Conservation (phyloP, 2,329 filamentous ascomycete genomes). For the Fusarium nanum region DNA sequence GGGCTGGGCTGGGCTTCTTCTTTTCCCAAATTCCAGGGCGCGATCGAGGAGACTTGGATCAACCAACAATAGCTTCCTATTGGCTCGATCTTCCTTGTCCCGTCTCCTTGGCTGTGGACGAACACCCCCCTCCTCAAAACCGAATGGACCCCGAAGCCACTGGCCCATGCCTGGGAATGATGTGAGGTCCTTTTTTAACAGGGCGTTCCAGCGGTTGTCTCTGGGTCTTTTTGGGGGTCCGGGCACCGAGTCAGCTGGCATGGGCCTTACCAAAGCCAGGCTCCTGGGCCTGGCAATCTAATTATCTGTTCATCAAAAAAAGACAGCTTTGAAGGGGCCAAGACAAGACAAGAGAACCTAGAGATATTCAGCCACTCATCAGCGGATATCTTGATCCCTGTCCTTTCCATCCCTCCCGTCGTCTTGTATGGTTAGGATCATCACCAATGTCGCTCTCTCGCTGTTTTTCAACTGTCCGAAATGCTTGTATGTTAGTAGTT, state of each 20-base stretch:
- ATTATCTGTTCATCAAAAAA: neutral
- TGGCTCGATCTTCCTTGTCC: constrained; percentile 32
- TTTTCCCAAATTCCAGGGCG: neutral
- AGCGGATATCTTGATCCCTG: constrained; percentile 11
- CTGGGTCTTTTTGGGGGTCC: constrained; percentile 28
- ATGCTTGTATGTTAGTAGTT: neutral
- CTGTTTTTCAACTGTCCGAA: constrained; percentile 16
- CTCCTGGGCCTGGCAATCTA: constrained; percentile 41
- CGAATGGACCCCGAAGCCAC: constrained; percentile 23
- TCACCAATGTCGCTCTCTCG: constrained; percentile 22
- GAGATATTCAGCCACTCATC: constrained; percentile 22
- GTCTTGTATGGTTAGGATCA: constrained; percentile 14
- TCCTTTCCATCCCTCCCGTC: neutral
- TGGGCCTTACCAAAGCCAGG: constrained; percentile 44
- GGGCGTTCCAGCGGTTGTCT: constrained; percentile 16
- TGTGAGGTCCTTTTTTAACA: neutral
- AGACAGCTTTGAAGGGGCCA: neutral
- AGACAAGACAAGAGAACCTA: neutral
- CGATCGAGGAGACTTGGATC: constrained; percentile 1
- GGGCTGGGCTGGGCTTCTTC: neutral
- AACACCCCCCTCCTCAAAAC: constrained; percentile 26
- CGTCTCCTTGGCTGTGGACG: constrained; percentile 44
- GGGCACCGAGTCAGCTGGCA: constrained; percentile 37
- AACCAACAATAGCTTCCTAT: constrained; percentile 16
- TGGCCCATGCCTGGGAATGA: neutral